Evolutionary conservation across 2,329 filamentous ascomycete genomes (phyloP), one percentile per base, ranked within the genome.

Genomic region (Dryadomyces sulphureus): DNA sequence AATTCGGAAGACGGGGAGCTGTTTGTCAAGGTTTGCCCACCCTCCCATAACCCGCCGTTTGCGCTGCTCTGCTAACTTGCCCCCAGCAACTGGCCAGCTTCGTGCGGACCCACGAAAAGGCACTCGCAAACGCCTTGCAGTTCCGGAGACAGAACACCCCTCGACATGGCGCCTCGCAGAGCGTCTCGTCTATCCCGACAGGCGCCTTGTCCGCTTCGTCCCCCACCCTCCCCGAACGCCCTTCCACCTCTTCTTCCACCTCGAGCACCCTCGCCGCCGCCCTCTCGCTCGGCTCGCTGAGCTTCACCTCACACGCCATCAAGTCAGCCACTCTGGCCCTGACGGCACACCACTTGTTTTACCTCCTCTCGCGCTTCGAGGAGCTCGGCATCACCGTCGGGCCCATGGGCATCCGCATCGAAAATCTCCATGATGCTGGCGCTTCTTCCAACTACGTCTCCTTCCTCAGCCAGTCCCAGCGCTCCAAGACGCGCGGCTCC

Each of bases 101-200:
- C 66, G 88, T 98, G 65, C 87, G 89, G 52, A 94, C 88, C 47
- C 88, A 98, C 69, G 92, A 98, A 66, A 94, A 94, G 67, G 90
- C 89, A 34, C 77, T 98, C 52, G 92, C 92, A 60, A 96, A 96
- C 68, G 90, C 90, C 56, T 71, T 95, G 52, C 90, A 95, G 63
- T 73, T 93, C 56, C 81, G 82, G 62, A 79, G 85, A 56, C 81
- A 85, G 57, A 74, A 77, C 51, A 67, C 72, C 36, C 69, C 76
- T 51, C 82, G 81, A 56, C 79, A 89, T 77, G 76, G 74, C 54
- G 65, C 77, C 47, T 79, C 81, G 12, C 76, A 80, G 56, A 81
- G 75, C 58, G 72, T 78, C 43, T 76, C 75, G 49, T 70, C 75
- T 24, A 67, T 76, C 47, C 64, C 72, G 44, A 66, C 60, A 20